Evolutionary conservation across 2,329 filamentous ascomycete genomes (phyloP).

Genomic region (Cytospora mali): DNA sequence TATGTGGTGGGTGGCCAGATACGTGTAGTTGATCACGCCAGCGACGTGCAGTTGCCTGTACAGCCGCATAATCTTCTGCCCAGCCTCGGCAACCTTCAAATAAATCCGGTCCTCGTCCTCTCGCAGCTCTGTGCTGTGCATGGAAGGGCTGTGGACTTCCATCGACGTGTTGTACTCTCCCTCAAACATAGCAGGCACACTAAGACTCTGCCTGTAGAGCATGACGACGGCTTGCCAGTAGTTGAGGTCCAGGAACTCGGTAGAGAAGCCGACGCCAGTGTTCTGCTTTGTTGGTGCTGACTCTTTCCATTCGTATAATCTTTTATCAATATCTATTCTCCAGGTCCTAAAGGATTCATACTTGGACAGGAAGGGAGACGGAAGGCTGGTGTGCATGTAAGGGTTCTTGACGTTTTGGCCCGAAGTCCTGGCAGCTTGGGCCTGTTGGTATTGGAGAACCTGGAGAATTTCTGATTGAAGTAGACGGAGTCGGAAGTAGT

Average conservation of each 20-base stretch:
- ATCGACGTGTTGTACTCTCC: slow-evolving; percentile 71
- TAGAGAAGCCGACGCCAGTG: slow-evolving; percentile 85
- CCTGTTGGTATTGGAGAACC: slow-evolving; percentile 89
- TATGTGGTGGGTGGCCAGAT: slow-evolving; percentile 90
- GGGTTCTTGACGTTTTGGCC: slow-evolving; percentile 67
- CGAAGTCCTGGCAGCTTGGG: slow-evolving; percentile 71
- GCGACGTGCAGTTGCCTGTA: slow-evolving; percentile 88
- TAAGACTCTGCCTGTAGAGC: slow-evolving; percentile 88
- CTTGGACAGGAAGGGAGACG: slow-evolving; percentile 80
- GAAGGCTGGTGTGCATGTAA: slow-evolving; percentile 76
- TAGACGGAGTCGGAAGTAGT: slow-evolving; percentile 87
- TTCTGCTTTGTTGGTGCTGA: slow-evolving; percentile 75
- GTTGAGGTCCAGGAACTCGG: slow-evolving; percentile 89
- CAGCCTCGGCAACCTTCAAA: slow-evolving; percentile 91
- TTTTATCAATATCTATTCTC: slow-evolving; percentile 82
- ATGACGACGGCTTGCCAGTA: slow-evolving; percentile 98
- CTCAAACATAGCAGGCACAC: slow-evolving; percentile 82
- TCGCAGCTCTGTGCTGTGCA: slow-evolving; percentile 65
- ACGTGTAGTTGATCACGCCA: slow-evolving; percentile 93
- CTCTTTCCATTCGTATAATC: slow-evolving; percentile 84
- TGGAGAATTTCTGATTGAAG: slow-evolving; percentile 95
- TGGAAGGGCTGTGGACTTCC: slow-evolving; percentile 64
- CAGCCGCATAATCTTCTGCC: slow-evolving; percentile 86
- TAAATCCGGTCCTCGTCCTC: slow-evolving; percentile 92
- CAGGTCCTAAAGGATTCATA: slow-evolving; percentile 87